Evolutionary conservation across 2,329 filamentous ascomycete species (phyloP).

Genomic region (Fusarium coffeatum): DNA sequence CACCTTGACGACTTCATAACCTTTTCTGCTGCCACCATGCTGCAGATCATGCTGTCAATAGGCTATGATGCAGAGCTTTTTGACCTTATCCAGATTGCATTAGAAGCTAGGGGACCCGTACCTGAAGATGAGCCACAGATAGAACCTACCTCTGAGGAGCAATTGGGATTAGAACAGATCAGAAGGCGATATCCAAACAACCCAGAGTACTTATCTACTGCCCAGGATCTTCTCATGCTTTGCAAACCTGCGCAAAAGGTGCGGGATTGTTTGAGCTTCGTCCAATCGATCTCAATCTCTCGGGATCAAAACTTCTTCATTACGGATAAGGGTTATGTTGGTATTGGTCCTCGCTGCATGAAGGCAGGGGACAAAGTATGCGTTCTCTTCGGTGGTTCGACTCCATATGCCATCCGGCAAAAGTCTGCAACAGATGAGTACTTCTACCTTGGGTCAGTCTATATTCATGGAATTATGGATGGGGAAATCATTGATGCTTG

Average conservation of each 20-base stretch:
- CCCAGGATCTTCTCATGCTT: no score
- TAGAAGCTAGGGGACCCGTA: accelerated
- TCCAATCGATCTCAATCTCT: accelerated
- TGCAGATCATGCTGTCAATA: accelerated
- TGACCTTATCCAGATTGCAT: no score
- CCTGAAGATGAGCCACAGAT: no score
- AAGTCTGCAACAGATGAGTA: accelerated
- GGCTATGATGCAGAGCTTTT: no score
- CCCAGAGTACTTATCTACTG: no score
- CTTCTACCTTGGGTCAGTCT: background rate
- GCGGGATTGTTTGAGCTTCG: no score
- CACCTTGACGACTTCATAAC: background rate
- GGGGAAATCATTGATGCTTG: background rate
- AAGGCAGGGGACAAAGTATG: background rate
- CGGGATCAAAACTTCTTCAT: background rate
- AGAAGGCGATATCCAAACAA: no score
- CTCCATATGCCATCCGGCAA: background rate
- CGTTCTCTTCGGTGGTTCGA: background rate
- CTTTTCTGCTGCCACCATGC: no score
- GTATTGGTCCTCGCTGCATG: background rate
- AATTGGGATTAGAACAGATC: accelerated
- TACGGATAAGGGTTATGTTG: background rate
- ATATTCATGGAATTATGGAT: background rate
- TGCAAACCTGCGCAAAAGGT: no score
- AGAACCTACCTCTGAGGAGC: no score